Percentiles rank a stretch among this genome's conserved stretches.
Conservation (phyloP, 2,329 filamentous ascomycete genomes). For the Fusarium xylarioides region DNA sequence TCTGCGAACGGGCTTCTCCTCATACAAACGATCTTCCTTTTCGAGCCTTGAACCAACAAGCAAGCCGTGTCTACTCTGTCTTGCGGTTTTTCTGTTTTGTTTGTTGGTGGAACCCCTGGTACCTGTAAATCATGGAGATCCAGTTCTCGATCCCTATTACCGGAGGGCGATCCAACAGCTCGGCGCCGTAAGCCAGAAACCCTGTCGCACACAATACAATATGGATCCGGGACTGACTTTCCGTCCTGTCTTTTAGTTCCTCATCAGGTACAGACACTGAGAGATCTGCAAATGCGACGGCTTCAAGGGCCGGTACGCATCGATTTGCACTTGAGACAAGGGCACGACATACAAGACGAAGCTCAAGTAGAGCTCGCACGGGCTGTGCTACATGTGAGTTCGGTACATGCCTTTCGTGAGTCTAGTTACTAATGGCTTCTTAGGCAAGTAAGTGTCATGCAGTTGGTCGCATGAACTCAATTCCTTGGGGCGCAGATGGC, state of each 20-base stretch:
- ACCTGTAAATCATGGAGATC: constrained; percentile 48
- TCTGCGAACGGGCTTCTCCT: constrained; percentile 23
- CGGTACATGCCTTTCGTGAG: background rate
- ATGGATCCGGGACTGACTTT: constrained; percentile 6
- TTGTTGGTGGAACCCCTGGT: constrained; percentile 10
- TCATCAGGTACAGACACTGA: constrained; percentile 25
- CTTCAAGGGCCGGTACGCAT: constrained; percentile 45
- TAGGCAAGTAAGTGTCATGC: constrained; percentile 47
- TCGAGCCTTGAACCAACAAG: constrained; percentile 1
- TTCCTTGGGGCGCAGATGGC: background rate
- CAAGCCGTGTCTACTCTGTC: background rate
- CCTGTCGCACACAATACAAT: constrained; percentile 12
- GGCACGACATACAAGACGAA: constrained; percentile 50
- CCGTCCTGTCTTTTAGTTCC: constrained; percentile 15
- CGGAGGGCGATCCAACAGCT: constrained; percentile 26
- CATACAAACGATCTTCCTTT: constrained; percentile 6
- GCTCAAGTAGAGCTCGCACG: constrained; percentile 50
- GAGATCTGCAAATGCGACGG: constrained; percentile 23
- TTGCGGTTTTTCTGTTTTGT: background rate
- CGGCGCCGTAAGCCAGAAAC: constrained; percentile 38
- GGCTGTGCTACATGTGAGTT: constrained; percentile 51
- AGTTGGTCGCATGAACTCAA: background rate
- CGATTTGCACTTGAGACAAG: constrained; percentile 51
- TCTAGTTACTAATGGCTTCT: constrained; percentile 7
- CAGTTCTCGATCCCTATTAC: constrained; percentile 50